These are phyloP conservation scores for Ballota nigra DNA, from an alignment of 257 asterid species.

Conservation along the genomic window DNA sequence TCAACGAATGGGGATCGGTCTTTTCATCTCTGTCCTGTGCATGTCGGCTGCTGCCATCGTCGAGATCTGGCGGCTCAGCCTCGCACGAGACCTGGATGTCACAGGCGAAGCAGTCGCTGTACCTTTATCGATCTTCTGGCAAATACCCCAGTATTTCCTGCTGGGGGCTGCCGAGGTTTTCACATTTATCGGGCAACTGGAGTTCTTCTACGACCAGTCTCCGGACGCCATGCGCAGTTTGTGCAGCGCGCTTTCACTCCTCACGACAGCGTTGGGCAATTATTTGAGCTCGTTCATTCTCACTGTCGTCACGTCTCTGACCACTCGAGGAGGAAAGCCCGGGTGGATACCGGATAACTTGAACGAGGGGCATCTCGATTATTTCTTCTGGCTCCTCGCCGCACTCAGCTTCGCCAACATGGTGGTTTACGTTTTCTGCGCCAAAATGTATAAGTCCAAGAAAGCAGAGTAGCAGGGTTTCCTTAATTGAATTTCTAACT, in stretches of 20 bases:
- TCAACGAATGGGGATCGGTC: constrained; percentile 89
- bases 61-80: constrained; percentile 56
- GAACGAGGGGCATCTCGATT: constrained; percentile 79
- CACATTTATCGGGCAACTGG: constrained; percentile 75
- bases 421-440: constrained; percentile 61
- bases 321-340: constrained; percentile 60
- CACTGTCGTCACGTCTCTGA: constrained; percentile 61
- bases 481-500: not conserved
- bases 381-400: constrained; percentile 84
- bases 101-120: constrained; percentile 43
- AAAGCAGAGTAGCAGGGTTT: constrained; percentile 29
- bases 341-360: constrained; percentile 96
- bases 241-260: constrained; percentile 74
- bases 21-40: constrained; percentile 62
- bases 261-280: constrained; percentile 67
- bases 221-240: constrained; percentile 97
- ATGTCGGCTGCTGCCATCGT: constrained; percentile 83
- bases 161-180: constrained; percentile 85
- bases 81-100: constrained; percentile 50
- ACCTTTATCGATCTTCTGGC: constrained; percentile 68
- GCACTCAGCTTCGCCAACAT: constrained; percentile 69
- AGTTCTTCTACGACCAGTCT: constrained; percentile 90
- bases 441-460: constrained; percentile 69
- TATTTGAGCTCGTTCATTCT: constrained; percentile 76
- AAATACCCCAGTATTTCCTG: constrained; percentile 71